phyloP scores from a whole-genome alignment of 1,284 basidiomycete species.

The Apiotrichum brassicae region DNA sequence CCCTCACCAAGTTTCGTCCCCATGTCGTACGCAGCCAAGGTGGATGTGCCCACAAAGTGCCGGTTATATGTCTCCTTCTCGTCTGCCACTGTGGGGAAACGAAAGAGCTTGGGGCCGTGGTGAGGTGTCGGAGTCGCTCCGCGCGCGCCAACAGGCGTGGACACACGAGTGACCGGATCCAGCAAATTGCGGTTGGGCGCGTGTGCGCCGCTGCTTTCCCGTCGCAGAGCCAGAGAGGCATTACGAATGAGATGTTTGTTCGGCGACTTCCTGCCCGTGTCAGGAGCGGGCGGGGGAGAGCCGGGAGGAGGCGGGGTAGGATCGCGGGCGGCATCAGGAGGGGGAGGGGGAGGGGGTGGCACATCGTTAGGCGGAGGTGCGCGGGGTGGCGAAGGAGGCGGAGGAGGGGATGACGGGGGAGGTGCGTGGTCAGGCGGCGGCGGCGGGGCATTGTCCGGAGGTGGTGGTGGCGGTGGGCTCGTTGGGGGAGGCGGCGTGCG shows the following conservation, averaged over 20 bases:
- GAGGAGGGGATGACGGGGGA: background rate
- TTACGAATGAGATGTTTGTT: background rate
- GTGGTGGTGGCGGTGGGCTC: background rate
- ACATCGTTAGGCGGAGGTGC: conserved; percentile 37
- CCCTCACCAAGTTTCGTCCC: conserved; percentile 87
- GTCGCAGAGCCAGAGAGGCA: conserved; percentile 10
- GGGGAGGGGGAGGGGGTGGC: conserved; percentile 18
- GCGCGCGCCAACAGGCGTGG: conserved; percentile 12
- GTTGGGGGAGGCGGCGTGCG: background rate
- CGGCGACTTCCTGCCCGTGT: background rate
- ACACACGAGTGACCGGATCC: conserved; percentile 24
- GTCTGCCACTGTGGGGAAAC: conserved; percentile 55
- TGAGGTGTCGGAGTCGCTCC: conserved; percentile 1
- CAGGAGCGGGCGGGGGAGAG: conserved; percentile 4
- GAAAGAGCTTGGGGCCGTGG: conserved; percentile 23
- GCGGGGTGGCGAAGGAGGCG: conserved; percentile 12
- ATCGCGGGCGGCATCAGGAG: conserved; percentile 8
- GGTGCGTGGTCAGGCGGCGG: background rate
- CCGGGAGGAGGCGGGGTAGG: conserved; percentile 29
- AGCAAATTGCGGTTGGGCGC: conserved; percentile 37
- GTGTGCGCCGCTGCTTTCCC: conserved; percentile 37
- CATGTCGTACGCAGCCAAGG: conserved; percentile 68
- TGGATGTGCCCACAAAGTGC: conserved; percentile 68
- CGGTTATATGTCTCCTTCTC: conserved; percentile 62
- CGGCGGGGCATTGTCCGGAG: background rate